Evolutionary conservation across 2,329 filamentous ascomycete species (phyloP).

Genomic region (Tolypocladium cylindrosporum): DNA sequence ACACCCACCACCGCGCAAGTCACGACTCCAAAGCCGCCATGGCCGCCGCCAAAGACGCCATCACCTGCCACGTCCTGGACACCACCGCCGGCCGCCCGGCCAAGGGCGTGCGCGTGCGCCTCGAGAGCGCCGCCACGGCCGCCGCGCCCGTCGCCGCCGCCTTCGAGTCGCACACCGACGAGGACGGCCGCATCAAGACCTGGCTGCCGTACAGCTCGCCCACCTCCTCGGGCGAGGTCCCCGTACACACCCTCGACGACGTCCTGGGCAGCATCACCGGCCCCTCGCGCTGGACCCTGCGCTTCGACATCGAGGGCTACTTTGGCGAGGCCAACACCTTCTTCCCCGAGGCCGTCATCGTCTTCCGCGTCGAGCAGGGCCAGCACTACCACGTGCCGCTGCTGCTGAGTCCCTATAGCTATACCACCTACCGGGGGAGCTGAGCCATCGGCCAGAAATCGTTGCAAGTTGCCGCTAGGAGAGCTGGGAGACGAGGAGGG

Average conservation of each 20-base stretch:
- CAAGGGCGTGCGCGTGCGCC: constrained; percentile 53
- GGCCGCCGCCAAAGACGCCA: constrained; percentile 43
- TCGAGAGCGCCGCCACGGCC: constrained; percentile 35
- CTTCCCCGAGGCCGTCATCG: constrained; percentile 49
- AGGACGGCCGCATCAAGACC: constrained; percentile 61
- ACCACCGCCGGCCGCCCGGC: constrained; percentile 65
- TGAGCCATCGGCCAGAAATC: constrained; percentile 23
- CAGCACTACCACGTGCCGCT: constrained; percentile 75
- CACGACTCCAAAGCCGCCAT: background rate
- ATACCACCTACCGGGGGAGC: constrained; percentile 73
- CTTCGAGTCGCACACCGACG: constrained; percentile 62
- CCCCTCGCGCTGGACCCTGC: constrained; percentile 53
- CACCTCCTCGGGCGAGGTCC: constrained; percentile 42
- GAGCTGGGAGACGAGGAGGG: too few relatives aligned
- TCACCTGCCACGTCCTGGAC: constrained; percentile 83
- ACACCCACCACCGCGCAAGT: background rate
- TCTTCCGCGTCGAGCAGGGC: constrained; percentile 40
- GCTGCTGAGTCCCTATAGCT: constrained; percentile 67
- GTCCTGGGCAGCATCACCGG: constrained; percentile 35
- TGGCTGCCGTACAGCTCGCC: constrained; percentile 54
- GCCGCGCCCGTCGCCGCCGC: constrained; percentile 23
- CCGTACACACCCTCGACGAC: constrained; percentile 47
- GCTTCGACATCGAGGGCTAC: constrained; percentile 64
- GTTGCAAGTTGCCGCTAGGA: background rate
- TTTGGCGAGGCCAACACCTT: constrained; percentile 55